Conservation (phyloP, 1,284 basidiomycete species). For the Thecaphora frezii region DNA sequence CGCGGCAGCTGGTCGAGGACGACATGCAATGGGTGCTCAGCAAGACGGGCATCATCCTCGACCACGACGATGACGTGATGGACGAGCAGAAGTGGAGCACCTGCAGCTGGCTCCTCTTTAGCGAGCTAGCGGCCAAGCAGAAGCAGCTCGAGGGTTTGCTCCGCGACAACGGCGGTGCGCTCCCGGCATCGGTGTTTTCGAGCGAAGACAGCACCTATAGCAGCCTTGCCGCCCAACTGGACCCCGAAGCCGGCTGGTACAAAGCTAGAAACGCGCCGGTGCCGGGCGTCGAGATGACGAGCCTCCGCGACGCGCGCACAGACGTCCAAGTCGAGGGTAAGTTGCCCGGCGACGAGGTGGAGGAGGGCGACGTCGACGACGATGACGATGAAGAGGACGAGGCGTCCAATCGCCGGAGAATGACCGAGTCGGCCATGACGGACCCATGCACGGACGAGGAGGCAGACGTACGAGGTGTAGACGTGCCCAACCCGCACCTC, state of each 20-base stretch:
- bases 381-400: conserved; percentile 29
- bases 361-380: conserved; percentile 21
- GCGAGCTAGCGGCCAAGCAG: conserved; percentile 44
- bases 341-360: conserved; percentile 6
- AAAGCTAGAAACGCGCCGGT: conserved; percentile 23
- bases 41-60: conserved; percentile 55
- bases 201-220: conserved; percentile 29
- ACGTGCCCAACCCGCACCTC: conserved; percentile 48
- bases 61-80: conserved; percentile 56
- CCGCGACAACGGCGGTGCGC: conserved; percentile 16
- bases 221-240: conserved; percentile 30
- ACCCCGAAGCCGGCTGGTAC: conserved; percentile 34
- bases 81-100: conserved; percentile 57
- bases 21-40: conserved; percentile 53
- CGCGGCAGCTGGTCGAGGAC: conserved; percentile 48
- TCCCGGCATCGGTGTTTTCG: conserved; percentile 5
- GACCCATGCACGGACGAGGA: conserved; percentile 42
- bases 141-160: conserved; percentile 40
- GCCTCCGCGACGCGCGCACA: not conserved
- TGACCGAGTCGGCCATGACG: conserved; percentile 29
- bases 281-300: conserved; percentile 17
- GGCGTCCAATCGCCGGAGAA: conserved; percentile 8
- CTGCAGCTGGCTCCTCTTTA: conserved; percentile 53
- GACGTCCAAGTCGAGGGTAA: not conserved
- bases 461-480: conserved; percentile 32